phyloP scores from a whole-genome alignment of 2,329 filamentous ascomycete genomes.

The Neophaeococcomyces aloes region DNA sequence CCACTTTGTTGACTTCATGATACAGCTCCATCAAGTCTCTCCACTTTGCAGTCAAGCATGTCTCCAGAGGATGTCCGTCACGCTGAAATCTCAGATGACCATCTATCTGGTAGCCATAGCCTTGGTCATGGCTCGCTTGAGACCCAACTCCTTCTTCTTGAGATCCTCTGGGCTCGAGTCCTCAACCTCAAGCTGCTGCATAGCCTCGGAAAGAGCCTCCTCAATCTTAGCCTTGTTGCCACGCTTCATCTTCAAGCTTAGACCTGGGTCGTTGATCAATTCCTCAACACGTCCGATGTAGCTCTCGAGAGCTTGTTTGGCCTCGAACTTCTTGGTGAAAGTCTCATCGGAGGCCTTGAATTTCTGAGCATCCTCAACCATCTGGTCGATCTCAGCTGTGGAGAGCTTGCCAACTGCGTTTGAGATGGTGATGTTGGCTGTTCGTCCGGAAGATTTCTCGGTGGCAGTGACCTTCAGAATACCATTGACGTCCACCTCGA shows the following conservation, averaged over 20 bases:
- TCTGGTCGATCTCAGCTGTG: slow-evolving; percentile 87
- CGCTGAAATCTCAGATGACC: neutral
- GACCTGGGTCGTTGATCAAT: slow-evolving; percentile 90
- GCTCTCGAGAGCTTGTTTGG: slow-evolving; percentile 96
- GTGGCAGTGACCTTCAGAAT: slow-evolving; percentile 98
- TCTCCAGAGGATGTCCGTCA: neutral
- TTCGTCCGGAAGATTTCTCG: slow-evolving; percentile 96
- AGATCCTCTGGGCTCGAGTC: slow-evolving; percentile 86
- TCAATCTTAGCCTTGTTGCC: slow-evolving; percentile 99
- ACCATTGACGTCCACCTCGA: slow-evolving; percentile 99
- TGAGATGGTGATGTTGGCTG: slow-evolving; percentile 98
- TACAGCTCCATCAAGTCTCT: no score
- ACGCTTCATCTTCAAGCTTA: slow-evolving; percentile 96
- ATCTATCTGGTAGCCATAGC: slow-evolving; percentile 82
- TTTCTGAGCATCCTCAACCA: slow-evolving; percentile 93
- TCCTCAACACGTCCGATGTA: slow-evolving; percentile 99
- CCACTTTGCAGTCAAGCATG: no score
- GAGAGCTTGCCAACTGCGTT: slow-evolving; percentile 99
- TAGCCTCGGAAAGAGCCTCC: slow-evolving; percentile 89
- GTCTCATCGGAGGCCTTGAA: slow-evolving; percentile 98
- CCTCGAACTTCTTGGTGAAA: slow-evolving; percentile 99
- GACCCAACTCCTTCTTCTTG: slow-evolving; percentile 98
- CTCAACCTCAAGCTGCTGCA: slow-evolving; percentile 93
- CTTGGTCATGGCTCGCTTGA: slow-evolving; percentile 98
- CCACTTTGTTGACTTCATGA: neutral